Evolutionary conservation across 192 early-diverging fungal genomes (phyloP).

Genomic region (Coemansia javaensis): DNA sequence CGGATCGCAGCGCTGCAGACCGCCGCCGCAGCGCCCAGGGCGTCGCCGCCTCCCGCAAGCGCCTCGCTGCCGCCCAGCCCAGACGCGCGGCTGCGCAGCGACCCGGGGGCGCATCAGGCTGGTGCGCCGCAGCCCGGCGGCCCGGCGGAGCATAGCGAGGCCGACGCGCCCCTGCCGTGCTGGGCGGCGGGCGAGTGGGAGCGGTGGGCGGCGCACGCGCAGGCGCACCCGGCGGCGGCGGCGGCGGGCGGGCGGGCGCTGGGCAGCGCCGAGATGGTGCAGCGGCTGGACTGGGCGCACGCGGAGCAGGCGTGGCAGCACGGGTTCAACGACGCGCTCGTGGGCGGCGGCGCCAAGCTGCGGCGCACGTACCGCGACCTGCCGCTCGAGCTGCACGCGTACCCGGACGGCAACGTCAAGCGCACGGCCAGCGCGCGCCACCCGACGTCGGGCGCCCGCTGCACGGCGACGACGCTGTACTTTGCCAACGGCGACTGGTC

Average conservation of each 20-base stretch:
- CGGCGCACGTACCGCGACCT: constrained; percentile 20
- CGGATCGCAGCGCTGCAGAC: not conserved
- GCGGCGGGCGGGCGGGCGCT: not conserved
- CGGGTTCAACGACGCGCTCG: constrained; percentile 22
- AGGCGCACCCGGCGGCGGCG: not conserved
- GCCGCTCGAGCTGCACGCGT: constrained; percentile 24
- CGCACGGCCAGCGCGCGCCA: constrained; percentile 5
- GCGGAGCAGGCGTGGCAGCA: constrained; percentile 22
- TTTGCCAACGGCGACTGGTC: constrained; percentile 47
- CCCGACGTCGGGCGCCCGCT: not conserved
- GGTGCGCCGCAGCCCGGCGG: no score
- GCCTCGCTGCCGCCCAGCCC: no score
- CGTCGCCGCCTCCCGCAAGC: not conserved
- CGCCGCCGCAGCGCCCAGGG: not conserved
- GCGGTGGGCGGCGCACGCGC: constrained; percentile 16
- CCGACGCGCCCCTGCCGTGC: not conserved
- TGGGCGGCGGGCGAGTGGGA: constrained; percentile 31
- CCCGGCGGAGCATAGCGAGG: not conserved
- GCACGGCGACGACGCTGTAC: constrained; percentile 26
- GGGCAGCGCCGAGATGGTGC: constrained; percentile 6
- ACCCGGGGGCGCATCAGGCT: no score
- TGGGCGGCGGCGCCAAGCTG: constrained; percentile 30
- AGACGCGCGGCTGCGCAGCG: no score
- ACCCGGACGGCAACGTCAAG: constrained; percentile 42
- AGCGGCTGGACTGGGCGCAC: constrained; percentile 31